Base-by-base conservation (phyloP, 139 green algal species). In the Pleodorina starrii region DNA sequence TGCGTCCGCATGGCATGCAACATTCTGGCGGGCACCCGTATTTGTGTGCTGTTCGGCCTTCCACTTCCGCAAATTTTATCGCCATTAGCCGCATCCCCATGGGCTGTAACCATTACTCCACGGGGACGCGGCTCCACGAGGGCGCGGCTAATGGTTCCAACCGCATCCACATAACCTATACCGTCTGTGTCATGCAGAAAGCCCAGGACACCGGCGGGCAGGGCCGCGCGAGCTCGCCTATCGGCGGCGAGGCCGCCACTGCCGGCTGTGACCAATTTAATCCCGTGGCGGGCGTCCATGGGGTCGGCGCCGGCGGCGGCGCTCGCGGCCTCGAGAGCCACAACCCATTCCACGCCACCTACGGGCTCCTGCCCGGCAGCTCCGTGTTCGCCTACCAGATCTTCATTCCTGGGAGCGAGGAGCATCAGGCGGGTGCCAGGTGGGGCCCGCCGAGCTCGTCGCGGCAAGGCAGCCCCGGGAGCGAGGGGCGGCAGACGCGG, bases 321-420 rank as follows among this genome's bases (percentile, higher is more conserved):
- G 46, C 16, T 57, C 54, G n/a, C n/a, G 50, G 16, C 32, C 12
- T 73, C 21, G 68, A 76, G 29, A 12, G 16, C 27, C 54, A 36
- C 78, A 73, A 73, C 63, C 81, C 81, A 25, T 87, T 87, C 60
- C 32, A 44, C n/a, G n/a, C 81, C 42, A 78, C 81, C 14, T 87
- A 87, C 32, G 81, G 81, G 36, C 60, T 87, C 29, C 81, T 87
- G 44, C 81, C 81, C 0, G 81, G 76, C 76, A 87, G 43, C 60
- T 76, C 59, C 25, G 43, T 46, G 16, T 78, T 66, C 32, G 81
- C 81, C 10, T 87, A 87, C 17, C 80, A 86, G 38, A 87, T 87
- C 21, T 87, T 87, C 60, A 40, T 87, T 3, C 81, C 81, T 17
- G 81, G 81, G 14, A 27, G n/a, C 7, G 81, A 87, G 16, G 60